A percentile compares a stretch with the other conserved stretches of the same genome.
phyloP scores from a whole-genome alignment of 768 basidiomycete species.

The Boletus fagicola region DNA sequence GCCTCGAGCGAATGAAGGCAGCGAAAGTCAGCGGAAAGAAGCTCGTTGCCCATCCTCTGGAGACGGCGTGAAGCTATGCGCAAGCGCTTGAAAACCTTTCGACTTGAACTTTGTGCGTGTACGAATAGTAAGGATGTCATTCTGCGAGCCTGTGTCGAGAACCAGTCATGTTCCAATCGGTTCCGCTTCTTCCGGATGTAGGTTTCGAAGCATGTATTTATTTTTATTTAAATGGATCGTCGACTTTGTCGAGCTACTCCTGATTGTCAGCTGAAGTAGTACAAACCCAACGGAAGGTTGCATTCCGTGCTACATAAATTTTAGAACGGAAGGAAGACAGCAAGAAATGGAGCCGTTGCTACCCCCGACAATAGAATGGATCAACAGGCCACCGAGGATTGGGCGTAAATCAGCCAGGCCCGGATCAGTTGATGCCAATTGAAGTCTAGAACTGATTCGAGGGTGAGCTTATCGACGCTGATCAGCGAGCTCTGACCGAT shows the following conservation, averaged over 20 bases:
- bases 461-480: background rate
- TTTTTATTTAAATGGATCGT: background rate
- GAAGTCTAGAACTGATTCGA: slow-evolving; percentile 8
- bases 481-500: background rate
- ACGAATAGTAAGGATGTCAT: slow-evolving; percentile 14
- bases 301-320: background rate
- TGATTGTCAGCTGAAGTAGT: background rate
- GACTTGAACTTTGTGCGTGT: slow-evolving; percentile 8
- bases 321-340: background rate
- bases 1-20: slow-evolving; percentile 36
- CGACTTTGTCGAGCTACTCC: background rate
- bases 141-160: slow-evolving; percentile 1
- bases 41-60: slow-evolving; percentile 42
- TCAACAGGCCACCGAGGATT: background rate
- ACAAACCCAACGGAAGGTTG: background rate
- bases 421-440: background rate
- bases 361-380: slow-evolving; percentile 1
- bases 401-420: background rate
- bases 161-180: background rate
- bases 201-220: slow-evolving; percentile 2
- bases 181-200: background rate
- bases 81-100: background rate
- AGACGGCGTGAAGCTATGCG: slow-evolving; percentile 25
- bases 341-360: background rate
- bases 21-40: slow-evolving; percentile 45